These are phyloP conservation scores for Lachancea quebecensis DNA, from an alignment of 805 yeast genomes.

Conservation along the genomic window DNA sequence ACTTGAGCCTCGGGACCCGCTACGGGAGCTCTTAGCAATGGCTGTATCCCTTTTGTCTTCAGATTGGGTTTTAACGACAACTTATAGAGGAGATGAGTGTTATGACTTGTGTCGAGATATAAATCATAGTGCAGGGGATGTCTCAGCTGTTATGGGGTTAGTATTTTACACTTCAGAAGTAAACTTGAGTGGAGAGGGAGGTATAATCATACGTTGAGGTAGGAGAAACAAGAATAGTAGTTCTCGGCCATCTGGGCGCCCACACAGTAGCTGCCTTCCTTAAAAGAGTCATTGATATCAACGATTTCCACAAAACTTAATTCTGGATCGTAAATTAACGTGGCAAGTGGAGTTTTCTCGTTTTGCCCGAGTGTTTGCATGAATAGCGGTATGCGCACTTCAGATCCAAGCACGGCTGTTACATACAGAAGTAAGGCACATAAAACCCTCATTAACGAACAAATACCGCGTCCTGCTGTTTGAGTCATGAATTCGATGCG, in stretches of 20 bases:
- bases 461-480: neutral
- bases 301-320: constrained; percentile 1
- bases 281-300: constrained; percentile 5
- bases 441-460: constrained; percentile 2
- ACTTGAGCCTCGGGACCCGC: constrained; percentile 20
- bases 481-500: neutral
- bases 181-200: neutral
- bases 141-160: constrained; percentile 6
- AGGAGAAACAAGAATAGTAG: constrained; percentile 20
- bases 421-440: neutral
- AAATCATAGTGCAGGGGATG: constrained; percentile 23
- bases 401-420: constrained; percentile 1
- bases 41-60: constrained; percentile 14
- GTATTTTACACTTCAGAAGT: neutral
- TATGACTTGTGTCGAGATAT: constrained; percentile 14
- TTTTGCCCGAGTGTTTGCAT: constrained; percentile 6
- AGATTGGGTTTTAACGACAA: constrained; percentile 18
- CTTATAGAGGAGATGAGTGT: constrained; percentile 11
- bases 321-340: constrained; percentile 6
- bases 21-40: constrained; percentile 11
- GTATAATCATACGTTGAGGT: constrained; percentile 12
- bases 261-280: constrained; percentile 17
- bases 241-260: constrained; percentile 15
- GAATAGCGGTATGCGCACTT: constrained; percentile 5
- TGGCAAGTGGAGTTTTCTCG: constrained; percentile 5